These are phyloP conservation scores for Kandelia obovata DNA, from an alignment of 345 rosid genomes.

Conservation along the genomic window DNA sequence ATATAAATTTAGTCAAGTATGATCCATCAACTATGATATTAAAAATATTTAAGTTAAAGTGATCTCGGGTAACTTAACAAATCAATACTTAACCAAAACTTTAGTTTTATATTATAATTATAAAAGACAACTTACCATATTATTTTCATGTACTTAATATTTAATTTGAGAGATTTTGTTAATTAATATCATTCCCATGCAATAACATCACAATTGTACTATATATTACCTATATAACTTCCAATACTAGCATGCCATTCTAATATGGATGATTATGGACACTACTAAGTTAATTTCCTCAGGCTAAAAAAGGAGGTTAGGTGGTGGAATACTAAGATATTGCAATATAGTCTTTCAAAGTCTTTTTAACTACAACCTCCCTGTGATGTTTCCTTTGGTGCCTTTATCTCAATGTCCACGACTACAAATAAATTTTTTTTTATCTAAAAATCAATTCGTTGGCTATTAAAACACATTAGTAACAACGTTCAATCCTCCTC, in stretches of 20 bases:
- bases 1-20: too few relatives aligned
- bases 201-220: not conserved
- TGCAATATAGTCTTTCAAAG: too few relatives aligned
- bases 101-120: not conserved
- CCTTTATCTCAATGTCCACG: too few relatives aligned
- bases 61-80: not conserved
- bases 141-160: not conserved
- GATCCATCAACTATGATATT: too few relatives aligned
- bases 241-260: not conserved
- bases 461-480: too few relatives aligned
- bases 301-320: not conserved
- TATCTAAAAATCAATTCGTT: too few relatives aligned
- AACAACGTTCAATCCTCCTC: not conserved
- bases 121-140: not conserved
- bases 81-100: not conserved
- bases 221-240: not conserved
- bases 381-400: too few relatives aligned
- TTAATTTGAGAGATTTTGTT: not conserved
- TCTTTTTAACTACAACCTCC: not conserved
- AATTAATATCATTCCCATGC: not conserved
- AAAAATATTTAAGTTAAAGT: too few relatives aligned
- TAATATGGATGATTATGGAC: not conserved
- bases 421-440: too few relatives aligned
- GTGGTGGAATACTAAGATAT: not conserved
- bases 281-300: not conserved